Conservation (phyloP, 2,329 filamentous ascomycete genomes). For the Fusarium sp. region DNA sequence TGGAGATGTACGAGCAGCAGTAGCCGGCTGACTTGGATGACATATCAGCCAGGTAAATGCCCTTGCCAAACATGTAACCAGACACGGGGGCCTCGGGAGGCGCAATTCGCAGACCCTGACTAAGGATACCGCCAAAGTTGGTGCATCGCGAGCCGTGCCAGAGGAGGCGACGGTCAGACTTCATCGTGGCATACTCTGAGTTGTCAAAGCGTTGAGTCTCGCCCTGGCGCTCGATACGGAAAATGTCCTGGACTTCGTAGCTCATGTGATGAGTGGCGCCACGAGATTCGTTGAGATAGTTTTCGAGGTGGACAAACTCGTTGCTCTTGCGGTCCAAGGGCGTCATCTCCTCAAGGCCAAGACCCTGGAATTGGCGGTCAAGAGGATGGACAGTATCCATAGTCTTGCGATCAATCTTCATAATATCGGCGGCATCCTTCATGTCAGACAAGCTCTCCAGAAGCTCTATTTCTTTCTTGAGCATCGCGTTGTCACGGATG, state of each 20-base stretch:
- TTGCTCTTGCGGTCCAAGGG: constrained; percentile 67
- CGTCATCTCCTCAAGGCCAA: constrained; percentile 83
- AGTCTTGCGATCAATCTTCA: constrained; percentile 71
- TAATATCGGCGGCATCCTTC: constrained; percentile 83
- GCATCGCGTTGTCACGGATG: constrained; percentile 65
- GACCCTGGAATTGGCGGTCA: constrained; percentile 78
- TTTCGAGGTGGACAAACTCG: constrained; percentile 74
- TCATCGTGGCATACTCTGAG: constrained; percentile 63
- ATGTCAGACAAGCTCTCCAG: constrained; percentile 87
- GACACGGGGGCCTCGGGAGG: constrained; percentile 83
- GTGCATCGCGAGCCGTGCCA: constrained; percentile 90
- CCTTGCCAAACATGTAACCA: constrained; percentile 92
- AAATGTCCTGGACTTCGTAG: constrained; percentile 79
- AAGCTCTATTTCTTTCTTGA: constrained; percentile 83
- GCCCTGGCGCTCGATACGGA: constrained; percentile 82
- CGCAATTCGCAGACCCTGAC: constrained; percentile 89
- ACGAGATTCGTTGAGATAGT: constrained; percentile 76
- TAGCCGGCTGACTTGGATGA: constrained; percentile 86
- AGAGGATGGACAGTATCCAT: constrained; percentile 70
- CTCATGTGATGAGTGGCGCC: constrained; percentile 73
- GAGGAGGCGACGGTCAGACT: constrained; percentile 79
- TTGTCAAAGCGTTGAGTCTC: constrained; percentile 77
- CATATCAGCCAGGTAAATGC: constrained; percentile 89
- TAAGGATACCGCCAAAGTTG: constrained; percentile 89
- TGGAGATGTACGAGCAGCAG: constrained; percentile 72